Evolutionary conservation across 1,284 basidiomycete species (phyloP).

Genomic region (Mycena sp.): DNA sequence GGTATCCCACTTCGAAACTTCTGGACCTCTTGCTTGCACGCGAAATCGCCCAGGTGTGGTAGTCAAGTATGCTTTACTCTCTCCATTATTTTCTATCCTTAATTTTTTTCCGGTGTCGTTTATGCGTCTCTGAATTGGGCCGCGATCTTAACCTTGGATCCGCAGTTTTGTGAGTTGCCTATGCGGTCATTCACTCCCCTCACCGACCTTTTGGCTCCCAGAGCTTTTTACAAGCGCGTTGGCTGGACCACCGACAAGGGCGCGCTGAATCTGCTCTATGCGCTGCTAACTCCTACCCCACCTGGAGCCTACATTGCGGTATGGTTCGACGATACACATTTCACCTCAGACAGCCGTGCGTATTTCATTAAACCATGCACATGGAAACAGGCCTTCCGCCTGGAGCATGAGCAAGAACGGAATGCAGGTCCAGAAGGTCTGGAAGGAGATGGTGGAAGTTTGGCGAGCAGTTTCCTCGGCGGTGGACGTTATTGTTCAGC

Average conservation of each 20-base stretch:
- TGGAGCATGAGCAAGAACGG: neutral
- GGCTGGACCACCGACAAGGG: conserved; percentile 5
- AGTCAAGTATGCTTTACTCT: conserved; percentile 10
- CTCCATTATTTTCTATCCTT: too few species aligned
- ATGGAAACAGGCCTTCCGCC: neutral
- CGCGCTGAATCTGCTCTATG: conserved; percentile 9
- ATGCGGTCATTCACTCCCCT: too few species aligned
- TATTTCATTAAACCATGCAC: neutral
- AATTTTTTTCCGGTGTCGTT: too few species aligned
- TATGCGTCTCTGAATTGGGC: too few species aligned
- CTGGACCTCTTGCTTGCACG: conserved; percentile 4
- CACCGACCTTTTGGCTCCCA: too few species aligned
- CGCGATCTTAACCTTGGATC: too few species aligned
- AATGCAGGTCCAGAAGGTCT: neutral
- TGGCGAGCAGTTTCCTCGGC: neutral
- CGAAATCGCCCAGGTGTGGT: conserved; percentile 18
- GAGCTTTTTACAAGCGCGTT: too few species aligned
- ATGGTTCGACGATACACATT: neutral
- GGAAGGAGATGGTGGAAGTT: conserved; percentile 11
- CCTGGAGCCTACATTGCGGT: conserved; percentile 11
- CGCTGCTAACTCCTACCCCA: conserved; percentile 1
- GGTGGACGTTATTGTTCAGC: too few species aligned
- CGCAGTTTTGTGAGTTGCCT: too few species aligned
- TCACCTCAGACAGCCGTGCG: neutral
- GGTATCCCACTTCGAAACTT: conserved; percentile 18